Conservation (phyloP, 2,329 filamentous ascomycete species). For the Fusarium heterosporum region DNA sequence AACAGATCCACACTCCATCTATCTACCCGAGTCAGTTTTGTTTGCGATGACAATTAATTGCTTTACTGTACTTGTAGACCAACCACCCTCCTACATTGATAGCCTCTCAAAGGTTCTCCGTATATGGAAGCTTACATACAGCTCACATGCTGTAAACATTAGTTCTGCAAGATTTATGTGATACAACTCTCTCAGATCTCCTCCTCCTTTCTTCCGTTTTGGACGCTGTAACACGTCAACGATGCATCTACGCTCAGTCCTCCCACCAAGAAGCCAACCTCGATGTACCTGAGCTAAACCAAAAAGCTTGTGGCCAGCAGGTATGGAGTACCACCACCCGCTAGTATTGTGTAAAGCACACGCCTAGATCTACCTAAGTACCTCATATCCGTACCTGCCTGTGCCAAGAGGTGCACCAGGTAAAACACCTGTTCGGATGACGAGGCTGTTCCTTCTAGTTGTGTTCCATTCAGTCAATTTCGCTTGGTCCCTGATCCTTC, state of each 20-base stretch:
- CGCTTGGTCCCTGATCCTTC: constrained; percentile 36
- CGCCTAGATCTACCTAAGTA: too few relatives aligned
- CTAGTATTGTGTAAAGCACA: background rate
- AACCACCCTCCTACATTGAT: background rate
- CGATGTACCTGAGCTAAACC: constrained; percentile 21
- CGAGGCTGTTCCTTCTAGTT: constrained; percentile 33
- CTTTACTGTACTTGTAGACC: constrained; percentile 8
- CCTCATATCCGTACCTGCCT: too few relatives aligned
- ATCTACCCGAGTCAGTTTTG: constrained; percentile 30
- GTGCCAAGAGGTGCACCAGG: too few relatives aligned
- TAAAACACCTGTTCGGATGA: background rate
- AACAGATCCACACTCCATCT: background rate
- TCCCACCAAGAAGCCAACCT: constrained; percentile 11
- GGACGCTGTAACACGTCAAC: constrained; percentile 19
- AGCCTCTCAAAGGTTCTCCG: constrained; percentile 28
- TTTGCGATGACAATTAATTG: background rate
- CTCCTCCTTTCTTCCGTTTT: background rate
- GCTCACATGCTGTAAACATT: background rate
- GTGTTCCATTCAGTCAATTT: constrained; percentile 42
- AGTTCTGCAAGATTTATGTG: background rate
- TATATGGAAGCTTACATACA: constrained; percentile 14
- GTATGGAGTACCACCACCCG: background rate
- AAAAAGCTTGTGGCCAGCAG: constrained; percentile 28
- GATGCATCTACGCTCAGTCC: constrained; percentile 26
- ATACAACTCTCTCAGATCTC: background rate